Percentiles rank a stretch among this genome's conserved stretches.
Conservation (phyloP, 2,329 filamentous ascomycete genomes). For the Colletotrichum higginsianum region DNA sequence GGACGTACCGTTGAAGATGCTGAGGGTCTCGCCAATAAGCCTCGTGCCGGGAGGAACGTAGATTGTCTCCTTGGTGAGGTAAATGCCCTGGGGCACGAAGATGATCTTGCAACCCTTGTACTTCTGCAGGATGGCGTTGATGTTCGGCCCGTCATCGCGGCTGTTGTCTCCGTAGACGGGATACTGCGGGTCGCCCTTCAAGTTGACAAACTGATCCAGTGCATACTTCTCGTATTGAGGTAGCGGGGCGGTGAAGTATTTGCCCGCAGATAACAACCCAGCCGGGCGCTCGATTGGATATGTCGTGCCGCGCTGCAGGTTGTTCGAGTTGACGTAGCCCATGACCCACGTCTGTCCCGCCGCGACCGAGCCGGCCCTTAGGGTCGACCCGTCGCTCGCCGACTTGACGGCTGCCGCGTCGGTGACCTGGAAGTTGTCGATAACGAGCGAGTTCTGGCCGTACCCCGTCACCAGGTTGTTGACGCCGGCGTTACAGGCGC, state of each 20-base stretch:
- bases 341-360: conserved; percentile 48
- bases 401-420: conserved; percentile 45
- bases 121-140: conserved; percentile 51
- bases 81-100: conserved; percentile 55
- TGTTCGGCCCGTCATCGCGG: conserved; percentile 51
- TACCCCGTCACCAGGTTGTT: conserved; percentile 46
- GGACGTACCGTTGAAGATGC: conserved; percentile 58
- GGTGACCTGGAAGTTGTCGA: conserved; percentile 49
- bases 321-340: conserved; percentile 46
- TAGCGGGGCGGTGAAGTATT: conserved; percentile 49
- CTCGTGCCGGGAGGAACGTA: conserved; percentile 55
- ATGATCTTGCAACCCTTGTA: conserved; percentile 54
- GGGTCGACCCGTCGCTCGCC: conserved; percentile 42
- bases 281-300: conserved; percentile 51
- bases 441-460: conserved; percentile 48
- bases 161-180: conserved; percentile 59
- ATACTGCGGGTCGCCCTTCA: conserved; percentile 58
- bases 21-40: conserved; percentile 70
- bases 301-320: conserved; percentile 50
- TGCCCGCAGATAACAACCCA: conserved; percentile 50
- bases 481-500: conserved; percentile 47
- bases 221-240: conserved; percentile 61
- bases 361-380: conserved; percentile 37
- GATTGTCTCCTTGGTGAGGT: conserved; percentile 34
- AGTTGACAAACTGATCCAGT: conserved; percentile 59